Conservation (phyloP, 2,329 filamentous ascomycete species). For the Phyllosticta citriasiana region DNA sequence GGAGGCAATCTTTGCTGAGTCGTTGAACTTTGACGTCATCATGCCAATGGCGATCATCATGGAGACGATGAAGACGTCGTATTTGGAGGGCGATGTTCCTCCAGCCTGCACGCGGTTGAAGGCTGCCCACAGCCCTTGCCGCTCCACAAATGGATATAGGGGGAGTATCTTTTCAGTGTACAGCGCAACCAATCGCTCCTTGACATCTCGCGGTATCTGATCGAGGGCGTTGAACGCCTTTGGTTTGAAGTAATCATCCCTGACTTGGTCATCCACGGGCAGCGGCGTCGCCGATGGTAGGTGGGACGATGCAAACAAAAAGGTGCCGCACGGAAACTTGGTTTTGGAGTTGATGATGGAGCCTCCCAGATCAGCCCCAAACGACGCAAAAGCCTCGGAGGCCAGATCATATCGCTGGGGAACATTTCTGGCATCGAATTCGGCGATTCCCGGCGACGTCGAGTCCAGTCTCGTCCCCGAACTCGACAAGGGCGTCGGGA, state of each 20-base stretch:
- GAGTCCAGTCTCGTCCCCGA: neutral
- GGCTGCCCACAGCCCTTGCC: neutral
- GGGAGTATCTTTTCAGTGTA: slow-evolving; percentile 7
- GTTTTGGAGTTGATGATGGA: slow-evolving; percentile 2
- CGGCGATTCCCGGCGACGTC: neutral
- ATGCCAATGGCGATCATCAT: slow-evolving; percentile 10
- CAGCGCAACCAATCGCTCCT: slow-evolving; percentile 2
- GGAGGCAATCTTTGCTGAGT: slow-evolving; percentile 4
- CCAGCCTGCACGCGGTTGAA: neutral
- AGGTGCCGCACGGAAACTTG: slow-evolving; percentile 7
- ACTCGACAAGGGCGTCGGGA: neutral
- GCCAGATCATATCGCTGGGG: slow-evolving; percentile 4
- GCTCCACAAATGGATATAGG: slow-evolving; percentile 4
- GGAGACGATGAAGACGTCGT: slow-evolving; percentile 5
- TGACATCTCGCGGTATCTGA: slow-evolving; percentile 4
- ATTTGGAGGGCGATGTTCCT: neutral
- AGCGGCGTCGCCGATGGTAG: slow-evolving; percentile 1
- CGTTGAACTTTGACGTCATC: slow-evolving; percentile 8
- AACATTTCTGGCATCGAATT: neutral
- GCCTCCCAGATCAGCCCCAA: neutral
- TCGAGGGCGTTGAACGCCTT: slow-evolving; percentile 2
- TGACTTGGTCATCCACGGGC: neutral
- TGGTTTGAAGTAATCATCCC: slow-evolving; percentile 3
- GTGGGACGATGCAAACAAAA: slow-evolving; percentile 6
- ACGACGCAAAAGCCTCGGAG: slow-evolving; percentile 2